Percentiles rank a stretch among this genome's conserved stretches.
These are phyloP conservation scores for Colletotrichum simmondsii DNA, from an alignment of 2,329 filamentous ascomycete genomes.

Conservation along the genomic window DNA sequence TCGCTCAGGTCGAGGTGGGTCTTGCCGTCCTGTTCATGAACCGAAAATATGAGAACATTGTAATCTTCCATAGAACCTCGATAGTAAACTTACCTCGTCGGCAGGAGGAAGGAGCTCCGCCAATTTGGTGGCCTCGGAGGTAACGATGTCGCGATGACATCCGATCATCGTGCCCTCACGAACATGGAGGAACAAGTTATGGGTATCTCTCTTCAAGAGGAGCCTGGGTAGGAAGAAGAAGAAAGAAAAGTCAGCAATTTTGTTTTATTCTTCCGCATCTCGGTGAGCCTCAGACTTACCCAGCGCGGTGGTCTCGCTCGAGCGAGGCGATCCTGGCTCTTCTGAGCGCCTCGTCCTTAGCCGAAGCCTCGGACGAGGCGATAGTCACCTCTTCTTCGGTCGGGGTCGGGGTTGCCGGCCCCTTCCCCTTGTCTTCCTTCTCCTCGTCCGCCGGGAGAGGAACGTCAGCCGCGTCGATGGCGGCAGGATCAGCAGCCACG, in stretches of 20 bases:
- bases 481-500: neutral
- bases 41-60: neutral
- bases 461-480: neutral
- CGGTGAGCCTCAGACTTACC: neutral
- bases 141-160: slow-evolving; percentile 47
- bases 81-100: slow-evolving; percentile 37
- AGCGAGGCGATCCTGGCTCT: slow-evolving; percentile 8
- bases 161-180: neutral
- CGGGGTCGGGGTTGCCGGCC: neutral
- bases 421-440: neutral
- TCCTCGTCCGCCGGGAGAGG: neutral
- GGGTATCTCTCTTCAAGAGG: neutral
- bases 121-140: slow-evolving; percentile 47
- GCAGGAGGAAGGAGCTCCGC: slow-evolving; percentile 44
- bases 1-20: slow-evolving; percentile 32
- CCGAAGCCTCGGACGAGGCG: neutral
- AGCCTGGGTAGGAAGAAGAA: neutral
- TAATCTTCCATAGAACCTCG: neutral
- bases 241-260: neutral
- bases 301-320: slow-evolving; percentile 6
- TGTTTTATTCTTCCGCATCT: too few species aligned
- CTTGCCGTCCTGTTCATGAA: slow-evolving; percentile 40
- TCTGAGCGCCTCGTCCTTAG: neutral
- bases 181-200: slow-evolving; percentile 11
- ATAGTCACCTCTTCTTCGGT: neutral